phyloP scores from a whole-genome alignment of 768 basidiomycete species.

The Pisolithus tinctorius region DNA sequence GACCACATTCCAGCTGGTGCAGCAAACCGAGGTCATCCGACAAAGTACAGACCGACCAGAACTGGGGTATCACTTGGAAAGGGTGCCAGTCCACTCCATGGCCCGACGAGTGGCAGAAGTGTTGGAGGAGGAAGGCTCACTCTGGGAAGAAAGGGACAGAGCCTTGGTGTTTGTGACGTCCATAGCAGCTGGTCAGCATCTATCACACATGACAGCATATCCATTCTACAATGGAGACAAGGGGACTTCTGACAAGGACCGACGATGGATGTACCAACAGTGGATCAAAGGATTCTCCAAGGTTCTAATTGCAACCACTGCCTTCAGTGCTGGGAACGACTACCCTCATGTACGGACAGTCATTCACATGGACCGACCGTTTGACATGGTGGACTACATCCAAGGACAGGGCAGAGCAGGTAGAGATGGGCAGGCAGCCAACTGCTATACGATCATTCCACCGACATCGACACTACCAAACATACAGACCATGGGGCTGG shows the following conservation, averaged over 20 bases:
- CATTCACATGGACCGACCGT: slow-evolving; percentile 12
- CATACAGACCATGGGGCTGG: background rate
- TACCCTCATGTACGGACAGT: slow-evolving; percentile 12
- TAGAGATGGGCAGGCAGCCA: slow-evolving; percentile 5
- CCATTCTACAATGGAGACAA: slow-evolving; percentile 10
- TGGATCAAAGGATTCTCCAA: slow-evolving; percentile 7
- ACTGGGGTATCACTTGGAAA: slow-evolving; percentile 5
- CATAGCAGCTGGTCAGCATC: background rate
- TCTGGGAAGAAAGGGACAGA: background rate
- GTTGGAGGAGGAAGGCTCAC: background rate
- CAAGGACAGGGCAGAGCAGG: slow-evolving; percentile 17
- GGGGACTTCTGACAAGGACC: background rate
- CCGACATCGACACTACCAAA: background rate
- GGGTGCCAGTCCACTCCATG: background rate
- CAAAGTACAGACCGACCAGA: slow-evolving; percentile 2
- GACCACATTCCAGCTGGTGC: no score
- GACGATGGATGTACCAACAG: background rate
- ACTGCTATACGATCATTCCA: background rate
- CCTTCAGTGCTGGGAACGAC: slow-evolving; percentile 21
- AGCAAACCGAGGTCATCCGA: no score
- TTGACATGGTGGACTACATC: slow-evolving; percentile 11
- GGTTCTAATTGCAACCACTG: slow-evolving; percentile 14
- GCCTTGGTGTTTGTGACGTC: slow-evolving; percentile 7
- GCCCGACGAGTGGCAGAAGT: no score
- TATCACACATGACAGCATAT: background rate